These are phyloP conservation scores for Pseudogymnoascus pannorum DNA, from an alignment of 2,329 filamentous ascomycete genomes.

Conservation along the genomic window DNA sequence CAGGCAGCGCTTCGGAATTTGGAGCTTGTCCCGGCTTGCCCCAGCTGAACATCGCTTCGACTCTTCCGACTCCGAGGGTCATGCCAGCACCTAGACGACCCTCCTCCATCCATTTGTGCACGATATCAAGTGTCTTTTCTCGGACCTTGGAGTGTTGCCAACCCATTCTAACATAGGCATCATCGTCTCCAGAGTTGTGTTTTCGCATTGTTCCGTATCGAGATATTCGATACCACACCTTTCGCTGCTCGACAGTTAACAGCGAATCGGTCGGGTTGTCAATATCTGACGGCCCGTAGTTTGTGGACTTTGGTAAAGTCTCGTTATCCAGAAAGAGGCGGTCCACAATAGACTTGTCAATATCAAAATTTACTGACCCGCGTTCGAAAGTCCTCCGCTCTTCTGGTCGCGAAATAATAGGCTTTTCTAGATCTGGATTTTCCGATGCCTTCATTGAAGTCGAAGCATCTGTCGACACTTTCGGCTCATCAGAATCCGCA, in stretches of 20 bases:
- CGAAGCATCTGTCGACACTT: neutral
- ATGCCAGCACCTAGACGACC: slow-evolving; percentile 49
- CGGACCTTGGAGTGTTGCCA: slow-evolving; percentile 51
- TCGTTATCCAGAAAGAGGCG: slow-evolving; percentile 23
- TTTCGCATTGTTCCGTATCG: slow-evolving; percentile 51
- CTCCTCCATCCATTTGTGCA: slow-evolving; percentile 60
- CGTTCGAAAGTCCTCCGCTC: slow-evolving; percentile 11
- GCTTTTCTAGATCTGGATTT: neutral
- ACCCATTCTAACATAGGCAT: slow-evolving; percentile 50
- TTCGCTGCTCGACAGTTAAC: slow-evolving; percentile 48
- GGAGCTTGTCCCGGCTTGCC: slow-evolving; percentile 11
- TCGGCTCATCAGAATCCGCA: slow-evolving; percentile 14
- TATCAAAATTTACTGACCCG: slow-evolving; percentile 20
- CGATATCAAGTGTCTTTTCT: slow-evolving; percentile 47
- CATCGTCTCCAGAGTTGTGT: slow-evolving; percentile 49
- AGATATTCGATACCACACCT: slow-evolving; percentile 58
- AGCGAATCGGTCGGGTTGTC: slow-evolving; percentile 40
- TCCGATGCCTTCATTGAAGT: neutral
- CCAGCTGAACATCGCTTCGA: slow-evolving; percentile 53
- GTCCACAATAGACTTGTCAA: slow-evolving; percentile 21
- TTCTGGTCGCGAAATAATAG: neutral
- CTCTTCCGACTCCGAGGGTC: slow-evolving; percentile 38
- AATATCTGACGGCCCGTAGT: slow-evolving; percentile 18
- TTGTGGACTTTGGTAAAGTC: neutral
- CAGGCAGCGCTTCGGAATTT: neutral